Base-by-base conservation (phyloP, 345 rosid species). In the Lenwebbia sp. region DNA sequence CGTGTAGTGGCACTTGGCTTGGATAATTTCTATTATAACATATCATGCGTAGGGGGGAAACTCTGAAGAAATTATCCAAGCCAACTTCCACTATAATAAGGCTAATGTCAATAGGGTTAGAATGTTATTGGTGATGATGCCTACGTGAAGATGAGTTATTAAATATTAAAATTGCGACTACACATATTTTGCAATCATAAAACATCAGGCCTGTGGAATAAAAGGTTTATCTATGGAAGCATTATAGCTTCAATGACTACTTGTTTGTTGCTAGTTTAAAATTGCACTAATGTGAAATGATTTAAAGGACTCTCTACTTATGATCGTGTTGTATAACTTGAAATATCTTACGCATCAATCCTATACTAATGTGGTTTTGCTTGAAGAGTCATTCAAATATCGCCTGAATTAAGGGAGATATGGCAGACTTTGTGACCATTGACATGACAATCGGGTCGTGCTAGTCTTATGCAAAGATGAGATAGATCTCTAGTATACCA, bases 41-140 rank as follows among this genome's bases (percentile, higher is more conserved):
- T 83, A 84, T 10, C 87, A 52, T 87, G 49, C 6, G n/a, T 81
- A 90, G 86, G 22, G 85, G 86, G 30, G 89, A 89, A 4, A 44
- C 47, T 44, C 47, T 82, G 91, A 89, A 53, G 91, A 88, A 54
- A 23, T 88, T 2, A 85, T 91, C 53, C 91, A 40, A 44, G 96
- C 96, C 6, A 87, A 87, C 21, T 30, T 88, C 82, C 96, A 95
- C 70, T 94, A 86, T n/a, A 76, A 33, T 0, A 75, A 74, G 58
- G 97, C 96, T 0, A 52, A 87, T 41, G 93, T 94, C n/a, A 97
- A 94, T 86, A 91, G 93, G 41, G 13, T 17, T 28, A 52, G 0
- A 94, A 88, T 82, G 74, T 90, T 58, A 93, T 96, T 52, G 70
- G 90, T 41, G 96, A 95, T 57, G 91, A 93, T 89, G 98, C 96